Conservation (phyloP, 352 stramenopile genomes). For the Achlya hypogyna region DNA sequence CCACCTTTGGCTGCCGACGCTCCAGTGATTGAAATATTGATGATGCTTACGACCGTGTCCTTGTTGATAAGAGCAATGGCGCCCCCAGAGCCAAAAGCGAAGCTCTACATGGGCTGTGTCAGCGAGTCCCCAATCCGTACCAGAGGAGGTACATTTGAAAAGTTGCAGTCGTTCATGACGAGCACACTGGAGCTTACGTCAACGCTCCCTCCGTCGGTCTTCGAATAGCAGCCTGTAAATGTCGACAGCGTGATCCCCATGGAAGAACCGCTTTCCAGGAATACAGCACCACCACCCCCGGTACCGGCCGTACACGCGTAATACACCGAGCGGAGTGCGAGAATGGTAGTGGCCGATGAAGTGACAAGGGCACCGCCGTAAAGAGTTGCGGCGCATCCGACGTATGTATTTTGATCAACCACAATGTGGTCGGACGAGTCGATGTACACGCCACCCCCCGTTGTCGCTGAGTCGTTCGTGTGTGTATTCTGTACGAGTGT, state of each 20-base stretch:
- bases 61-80: background rate
- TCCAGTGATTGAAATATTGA: background rate
- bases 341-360: background rate
- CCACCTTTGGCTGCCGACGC: constrained; percentile 2
- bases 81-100: background rate
- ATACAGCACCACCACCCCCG: constrained; percentile 4
- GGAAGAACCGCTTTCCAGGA: background rate
- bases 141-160: background rate
- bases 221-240: background rate
- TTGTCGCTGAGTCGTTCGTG: background rate
- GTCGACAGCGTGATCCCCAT: background rate
- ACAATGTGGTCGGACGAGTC: background rate
- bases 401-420: background rate
- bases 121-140: background rate
- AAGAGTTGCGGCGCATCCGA: background rate
- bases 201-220: background rate
- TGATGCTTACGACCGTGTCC: background rate
- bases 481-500: background rate
- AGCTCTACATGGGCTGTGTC: background rate
- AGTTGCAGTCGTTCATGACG: background rate
- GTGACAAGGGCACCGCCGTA: background rate
- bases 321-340: background rate
- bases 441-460: background rate
- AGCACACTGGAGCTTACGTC: background rate
- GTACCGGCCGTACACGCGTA: background rate